Conservation (phyloP, 257 asterid species). For the Nicotiana paniculata region DNA sequence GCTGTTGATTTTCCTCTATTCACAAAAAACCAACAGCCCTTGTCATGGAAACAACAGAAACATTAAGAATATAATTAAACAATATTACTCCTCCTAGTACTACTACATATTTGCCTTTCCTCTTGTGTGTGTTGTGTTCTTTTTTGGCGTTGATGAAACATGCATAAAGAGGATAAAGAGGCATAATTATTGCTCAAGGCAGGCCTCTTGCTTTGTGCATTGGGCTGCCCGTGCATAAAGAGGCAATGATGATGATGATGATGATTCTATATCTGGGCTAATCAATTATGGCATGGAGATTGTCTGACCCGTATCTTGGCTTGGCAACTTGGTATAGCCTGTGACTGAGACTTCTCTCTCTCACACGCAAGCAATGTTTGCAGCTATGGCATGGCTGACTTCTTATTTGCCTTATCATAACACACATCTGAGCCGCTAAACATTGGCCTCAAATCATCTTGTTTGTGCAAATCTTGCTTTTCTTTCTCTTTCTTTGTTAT, state of each 20-base stretch:
- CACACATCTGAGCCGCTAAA: slow-evolving; percentile 11
- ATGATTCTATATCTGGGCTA: background rate
- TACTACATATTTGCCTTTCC: no score
- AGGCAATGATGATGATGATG: background rate
- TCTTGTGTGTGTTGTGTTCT: no score
- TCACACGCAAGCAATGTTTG: slow-evolving; percentile 13
- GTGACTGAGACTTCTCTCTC: no score
- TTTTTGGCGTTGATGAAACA: background rate
- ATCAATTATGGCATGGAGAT: background rate
- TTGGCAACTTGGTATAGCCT: slow-evolving; percentile 2
- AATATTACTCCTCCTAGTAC: background rate
- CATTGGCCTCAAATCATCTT: no score
- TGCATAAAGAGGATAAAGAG: no score
- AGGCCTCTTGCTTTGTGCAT: no score
- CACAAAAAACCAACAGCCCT: slow-evolving; percentile 12
- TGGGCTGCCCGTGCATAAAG: no score
- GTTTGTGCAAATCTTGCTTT: no score
- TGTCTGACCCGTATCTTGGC: slow-evolving; percentile 17
- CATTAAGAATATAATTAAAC: background rate
- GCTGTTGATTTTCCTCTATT: slow-evolving; percentile 14
- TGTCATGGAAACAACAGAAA: background rate
- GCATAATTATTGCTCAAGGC: no score
- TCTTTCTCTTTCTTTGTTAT: no score
- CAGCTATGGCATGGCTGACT: slow-evolving; percentile 29
- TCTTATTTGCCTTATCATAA: background rate